These are phyloP conservation scores for Cyanophora paradoxa DNA, from an alignment of 78 protist species.

Conservation along the genomic window DNA sequence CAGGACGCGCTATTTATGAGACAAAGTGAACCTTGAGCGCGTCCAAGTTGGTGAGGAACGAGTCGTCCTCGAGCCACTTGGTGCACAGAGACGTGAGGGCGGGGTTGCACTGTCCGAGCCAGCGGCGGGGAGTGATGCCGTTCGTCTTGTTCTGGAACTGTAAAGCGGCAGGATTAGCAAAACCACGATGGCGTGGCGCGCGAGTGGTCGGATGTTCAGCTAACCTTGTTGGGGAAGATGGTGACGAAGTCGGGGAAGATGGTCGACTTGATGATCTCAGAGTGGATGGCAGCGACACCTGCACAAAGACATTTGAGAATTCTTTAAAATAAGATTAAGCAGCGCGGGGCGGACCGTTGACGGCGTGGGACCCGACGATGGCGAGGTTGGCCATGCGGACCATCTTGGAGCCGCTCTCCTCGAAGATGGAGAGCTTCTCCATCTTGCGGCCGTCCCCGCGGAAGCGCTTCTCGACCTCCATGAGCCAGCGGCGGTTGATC, in stretches of 20 bases:
- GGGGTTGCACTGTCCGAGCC: conserved; percentile 84
- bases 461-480: conserved; percentile 35
- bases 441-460: conserved; percentile 57
- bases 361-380: conserved; percentile 73
- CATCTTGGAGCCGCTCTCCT: conserved; percentile 66
- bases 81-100: conserved; percentile 51
- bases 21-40: no score
- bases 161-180: no score
- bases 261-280: conserved; percentile 67
- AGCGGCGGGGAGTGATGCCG: conserved; percentile 95
- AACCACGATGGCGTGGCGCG: no score
- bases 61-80: conserved; percentile 51
- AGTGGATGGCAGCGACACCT: conserved; percentile 92
- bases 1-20: no score
- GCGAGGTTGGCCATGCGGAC: conserved; percentile 87
- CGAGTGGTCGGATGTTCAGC: no score
- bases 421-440: conserved; percentile 77
- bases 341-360: no score
- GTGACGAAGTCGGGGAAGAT: conserved; percentile 73
- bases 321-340: no score
- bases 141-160: conserved; percentile 89
- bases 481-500: conserved; percentile 75
- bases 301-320: no score
- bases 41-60: conserved; percentile 59
- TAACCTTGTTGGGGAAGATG: conserved; percentile 72